Conservation (phyloP, 2,329 filamentous ascomycete species). For the Rachicladosporium sp. region DNA sequence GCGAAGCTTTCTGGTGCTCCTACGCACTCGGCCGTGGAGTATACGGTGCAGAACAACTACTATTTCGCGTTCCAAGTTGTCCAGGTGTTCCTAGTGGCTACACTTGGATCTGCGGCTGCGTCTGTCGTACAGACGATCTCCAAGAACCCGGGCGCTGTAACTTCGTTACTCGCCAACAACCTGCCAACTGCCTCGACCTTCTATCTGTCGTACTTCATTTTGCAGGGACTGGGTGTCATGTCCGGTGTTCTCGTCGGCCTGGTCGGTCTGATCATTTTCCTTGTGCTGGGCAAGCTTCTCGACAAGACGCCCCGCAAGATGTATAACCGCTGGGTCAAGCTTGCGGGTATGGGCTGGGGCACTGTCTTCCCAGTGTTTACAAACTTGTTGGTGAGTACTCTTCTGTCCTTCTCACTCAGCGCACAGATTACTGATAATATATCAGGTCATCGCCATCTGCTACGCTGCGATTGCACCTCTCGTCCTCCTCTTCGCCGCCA, state of each 20-base stretch:
- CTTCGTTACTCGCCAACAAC: constrained; percentile 19
- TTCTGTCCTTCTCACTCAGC: constrained; percentile 16
- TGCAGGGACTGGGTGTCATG: constrained; percentile 76
- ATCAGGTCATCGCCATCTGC: constrained; percentile 49
- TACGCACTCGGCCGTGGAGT: constrained; percentile 65
- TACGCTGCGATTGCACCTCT: constrained; percentile 82
- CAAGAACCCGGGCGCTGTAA: constrained; percentile 33
- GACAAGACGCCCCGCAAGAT: constrained; percentile 68
- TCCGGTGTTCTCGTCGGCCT: constrained; percentile 63
- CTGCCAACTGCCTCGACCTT: constrained; percentile 82
- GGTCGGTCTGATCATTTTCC: constrained; percentile 59
- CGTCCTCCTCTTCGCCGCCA: constrained; percentile 67
- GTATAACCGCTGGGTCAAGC: constrained; percentile 62
- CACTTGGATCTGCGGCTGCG: constrained; percentile 68
- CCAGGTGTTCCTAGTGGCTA: constrained; percentile 83
- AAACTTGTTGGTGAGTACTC: constrained; percentile 61
- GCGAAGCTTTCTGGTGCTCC: constrained; percentile 72
- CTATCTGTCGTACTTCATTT: constrained; percentile 87
- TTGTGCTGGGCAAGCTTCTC: constrained; percentile 60
- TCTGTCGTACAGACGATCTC: constrained; percentile 57
- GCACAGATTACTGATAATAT: neutral
- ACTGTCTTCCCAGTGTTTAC: constrained; percentile 71
- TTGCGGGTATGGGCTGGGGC: constrained; percentile 70
- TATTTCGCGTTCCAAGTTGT: constrained; percentile 88
- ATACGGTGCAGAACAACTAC: constrained; percentile 70